Evolutionary conservation across 1,139 yeast species (phyloP).

Genomic region (Arxiozyma slooffiae): DNA sequence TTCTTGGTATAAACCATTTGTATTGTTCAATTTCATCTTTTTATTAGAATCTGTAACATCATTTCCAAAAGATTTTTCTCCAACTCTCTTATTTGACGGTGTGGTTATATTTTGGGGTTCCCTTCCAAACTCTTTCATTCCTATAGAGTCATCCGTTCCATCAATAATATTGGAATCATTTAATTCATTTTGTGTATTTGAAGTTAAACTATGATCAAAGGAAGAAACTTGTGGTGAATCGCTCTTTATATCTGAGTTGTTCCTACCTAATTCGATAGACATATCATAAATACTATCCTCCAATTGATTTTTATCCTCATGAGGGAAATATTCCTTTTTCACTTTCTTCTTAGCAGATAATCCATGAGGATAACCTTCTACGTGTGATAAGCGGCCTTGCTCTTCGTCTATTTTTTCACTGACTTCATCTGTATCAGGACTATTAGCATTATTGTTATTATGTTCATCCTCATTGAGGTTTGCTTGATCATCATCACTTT

Average conservation of each 20-base stretch:
- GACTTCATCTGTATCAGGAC: not conserved
- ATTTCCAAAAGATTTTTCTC: not conserved
- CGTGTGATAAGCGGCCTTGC: not conserved
- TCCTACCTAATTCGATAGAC: conserved; percentile 7
- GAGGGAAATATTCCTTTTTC: not conserved
- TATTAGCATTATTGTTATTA: not conserved
- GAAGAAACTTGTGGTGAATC: not conserved
- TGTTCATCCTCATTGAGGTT: not conserved
- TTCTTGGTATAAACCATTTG: conserved; percentile 12
- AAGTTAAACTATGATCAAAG: not conserved
- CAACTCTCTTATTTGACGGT: not conserved
- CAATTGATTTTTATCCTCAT: not conserved
- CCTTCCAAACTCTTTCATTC: not conserved
- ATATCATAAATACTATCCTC: not conserved
- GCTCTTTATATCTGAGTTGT: not conserved
- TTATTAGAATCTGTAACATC: conserved; percentile 1
- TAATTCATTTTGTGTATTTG: not conserved
- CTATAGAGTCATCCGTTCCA: not conserved
- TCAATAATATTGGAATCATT: not conserved
- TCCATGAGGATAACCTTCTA: conserved; percentile 17
- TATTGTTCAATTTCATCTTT: conserved; percentile 12
- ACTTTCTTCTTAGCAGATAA: conserved; percentile 12
- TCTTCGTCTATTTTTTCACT: not conserved
- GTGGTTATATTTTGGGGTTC: not conserved
- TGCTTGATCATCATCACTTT: not conserved